These are phyloP conservation scores for Arachis stenosperma DNA, from an alignment of 306 rosid species.

Conservation along the genomic window DNA sequence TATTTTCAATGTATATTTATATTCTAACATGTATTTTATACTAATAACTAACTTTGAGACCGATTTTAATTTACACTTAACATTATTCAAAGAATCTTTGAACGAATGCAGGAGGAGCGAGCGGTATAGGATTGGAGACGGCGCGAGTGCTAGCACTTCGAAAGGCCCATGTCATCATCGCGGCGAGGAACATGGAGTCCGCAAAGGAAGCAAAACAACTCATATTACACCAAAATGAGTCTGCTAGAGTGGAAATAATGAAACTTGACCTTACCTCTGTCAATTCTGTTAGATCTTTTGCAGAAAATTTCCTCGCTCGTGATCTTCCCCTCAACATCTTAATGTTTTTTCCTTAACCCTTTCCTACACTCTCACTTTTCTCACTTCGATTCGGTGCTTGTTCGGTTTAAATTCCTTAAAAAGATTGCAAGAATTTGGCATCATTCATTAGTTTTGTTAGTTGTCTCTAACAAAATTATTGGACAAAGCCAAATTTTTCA, in stretches of 20 bases:
- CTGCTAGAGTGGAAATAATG: conserved; percentile 64
- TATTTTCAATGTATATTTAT: no score
- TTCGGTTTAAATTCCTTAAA: no score
- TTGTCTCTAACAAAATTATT: no score
- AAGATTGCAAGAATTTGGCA: no score
- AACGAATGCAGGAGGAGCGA: conserved; percentile 75
- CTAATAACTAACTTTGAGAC: no score
- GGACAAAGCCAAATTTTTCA: no score
- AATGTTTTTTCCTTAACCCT: conserved; percentile 53
- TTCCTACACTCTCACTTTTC: background rate
- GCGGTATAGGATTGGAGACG: conserved; percentile 93
- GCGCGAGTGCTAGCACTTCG: conserved; percentile 74
- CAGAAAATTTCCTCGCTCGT: conserved; percentile 62
- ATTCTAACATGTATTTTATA: no score
- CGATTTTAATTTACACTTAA: no score
- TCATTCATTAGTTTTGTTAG: no score
- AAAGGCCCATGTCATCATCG: conserved; percentile 71
- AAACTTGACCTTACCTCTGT: conserved; percentile 74
- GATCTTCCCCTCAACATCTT: conserved; percentile 84
- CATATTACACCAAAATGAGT: conserved; percentile 47
- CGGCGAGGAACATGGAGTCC: conserved; percentile 72
- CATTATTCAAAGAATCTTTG: no score
- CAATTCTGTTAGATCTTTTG: conserved; percentile 67
- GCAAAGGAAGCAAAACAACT: conserved; percentile 69
- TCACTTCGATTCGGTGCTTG: background rate